Evolutionary conservation across 1,284 basidiomycete genomes (phyloP).

Genomic region (Xerocomus nothofagi): DNA sequence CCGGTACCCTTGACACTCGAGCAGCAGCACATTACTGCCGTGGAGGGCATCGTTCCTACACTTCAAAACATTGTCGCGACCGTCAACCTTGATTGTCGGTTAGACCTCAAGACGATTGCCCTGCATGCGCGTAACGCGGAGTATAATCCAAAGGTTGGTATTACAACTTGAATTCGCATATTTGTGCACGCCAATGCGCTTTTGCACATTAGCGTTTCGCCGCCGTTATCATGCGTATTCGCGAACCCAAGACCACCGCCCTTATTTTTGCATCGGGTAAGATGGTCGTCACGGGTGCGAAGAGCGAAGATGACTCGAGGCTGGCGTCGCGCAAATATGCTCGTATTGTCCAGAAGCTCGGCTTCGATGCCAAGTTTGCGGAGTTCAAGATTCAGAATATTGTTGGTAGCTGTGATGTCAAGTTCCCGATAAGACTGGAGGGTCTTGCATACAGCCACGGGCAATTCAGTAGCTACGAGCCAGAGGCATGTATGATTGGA

Average conservation of each 20-base stretch:
- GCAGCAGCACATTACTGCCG: constrained; percentile 89
- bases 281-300: constrained; percentile 99
- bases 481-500: constrained; percentile 68
- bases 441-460: constrained; percentile 98
- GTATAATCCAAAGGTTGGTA: constrained; percentile 99
- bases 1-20: constrained; percentile 76
- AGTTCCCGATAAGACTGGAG: constrained; percentile 98
- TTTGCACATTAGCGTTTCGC: constrained; percentile 91
- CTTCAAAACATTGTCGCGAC: constrained; percentile 99
- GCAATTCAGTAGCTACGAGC: constrained; percentile 97
- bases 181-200: constrained; percentile 61
- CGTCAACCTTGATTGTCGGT: constrained; percentile 95
- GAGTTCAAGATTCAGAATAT: constrained; percentile 99
- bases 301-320: constrained; percentile 97
- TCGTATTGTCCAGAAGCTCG: constrained; percentile 98
- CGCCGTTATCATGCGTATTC: constrained; percentile 99
- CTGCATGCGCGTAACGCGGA: constrained; percentile 98
- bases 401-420: constrained; percentile 97
- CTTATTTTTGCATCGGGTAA: constrained; percentile 99
- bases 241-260: constrained; percentile 99
- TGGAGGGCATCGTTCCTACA: constrained; percentile 93
- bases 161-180: constrained; percentile 39
- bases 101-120: constrained; percentile 98
- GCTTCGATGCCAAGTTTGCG: constrained; percentile 98
- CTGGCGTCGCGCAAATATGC: constrained; percentile 99